These are phyloP conservation scores for Aegilops bicornis DNA, from an alignment of 176 grass and related monocot species.

Conservation along the genomic window DNA sequence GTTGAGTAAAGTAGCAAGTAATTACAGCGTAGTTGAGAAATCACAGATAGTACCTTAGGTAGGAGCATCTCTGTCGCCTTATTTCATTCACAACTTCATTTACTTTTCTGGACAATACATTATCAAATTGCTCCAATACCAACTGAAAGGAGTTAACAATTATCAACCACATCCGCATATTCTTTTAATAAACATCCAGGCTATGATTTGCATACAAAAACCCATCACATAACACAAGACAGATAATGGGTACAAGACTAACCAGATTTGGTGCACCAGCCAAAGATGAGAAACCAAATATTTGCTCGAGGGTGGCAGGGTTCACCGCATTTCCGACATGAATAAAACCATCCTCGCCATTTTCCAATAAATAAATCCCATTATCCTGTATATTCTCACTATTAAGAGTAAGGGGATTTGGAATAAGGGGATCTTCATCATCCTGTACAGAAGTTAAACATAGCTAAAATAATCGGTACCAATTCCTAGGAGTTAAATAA, in stretches of 20 bases:
- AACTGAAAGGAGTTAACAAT: slow-evolving; percentile 17
- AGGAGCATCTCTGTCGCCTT: slow-evolving; percentile 71
- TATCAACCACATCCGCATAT: neutral
- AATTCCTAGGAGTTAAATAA: neutral
- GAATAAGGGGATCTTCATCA: slow-evolving; percentile 43
- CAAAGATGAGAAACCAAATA: slow-evolving; percentile 69
- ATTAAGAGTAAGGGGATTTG: slow-evolving; percentile 53
- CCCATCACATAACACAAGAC: no score
- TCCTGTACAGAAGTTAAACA: neutral
- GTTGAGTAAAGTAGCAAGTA: neutral
- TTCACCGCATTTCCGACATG: slow-evolving; percentile 66
- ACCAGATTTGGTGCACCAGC: slow-evolving; percentile 52
- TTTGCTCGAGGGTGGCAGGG: slow-evolving; percentile 52
- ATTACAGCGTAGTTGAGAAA: slow-evolving; percentile 1
- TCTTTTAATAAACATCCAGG: neutral
- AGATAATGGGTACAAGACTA: slow-evolving; percentile 1
- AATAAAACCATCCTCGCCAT: slow-evolving; percentile 79
- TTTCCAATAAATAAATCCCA: slow-evolving; percentile 86
- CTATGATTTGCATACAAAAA: neutral
- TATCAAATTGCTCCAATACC: slow-evolving; percentile 75
- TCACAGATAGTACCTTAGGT: slow-evolving; percentile 3
- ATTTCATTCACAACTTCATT: slow-evolving; percentile 87
- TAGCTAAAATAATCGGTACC: neutral
- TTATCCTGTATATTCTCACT: slow-evolving; percentile 73
- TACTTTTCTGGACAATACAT: slow-evolving; percentile 76